Base-by-base conservation (phyloP, 768 basidiomycete genomes). In the Kwoniella botswanensis region DNA sequence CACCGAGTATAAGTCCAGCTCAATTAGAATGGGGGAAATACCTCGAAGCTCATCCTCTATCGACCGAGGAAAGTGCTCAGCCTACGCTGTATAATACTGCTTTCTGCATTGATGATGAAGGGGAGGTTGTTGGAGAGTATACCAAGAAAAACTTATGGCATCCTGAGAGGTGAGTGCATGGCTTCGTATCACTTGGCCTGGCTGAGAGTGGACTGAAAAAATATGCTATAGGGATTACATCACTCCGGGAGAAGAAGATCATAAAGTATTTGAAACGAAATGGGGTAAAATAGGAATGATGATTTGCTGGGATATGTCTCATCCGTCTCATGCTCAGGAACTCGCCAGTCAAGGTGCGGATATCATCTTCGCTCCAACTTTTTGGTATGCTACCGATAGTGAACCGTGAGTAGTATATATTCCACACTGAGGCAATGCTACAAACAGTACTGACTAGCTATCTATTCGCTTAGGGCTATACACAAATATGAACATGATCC, bases 221-320 rank as follows among this genome's bases (percentile, higher is more conserved):
- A 56, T 35, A 21, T 53, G 35, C 21, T 18, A 54, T 55, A 78
- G 79, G 26, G 76, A 82, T 21, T 80, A 82, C 56, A 73, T 82
- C 2, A 66, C 66, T 7, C 57, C 77, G 3, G 81, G 81, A 26
- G 64, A 73, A 29, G 71, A 77, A 12, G 71, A 72, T 12, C 73
- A 78, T 50, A 54, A 70, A 22, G 74, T 78, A 1, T 80, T 82
- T 53, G 71, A 79, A 12, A 77, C 77, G 15, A 70, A 71, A 29
- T 79, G 72, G 61, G 78, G 79, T 15, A 77, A 76, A 66, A 74
- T 70, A 15, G 81, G 81, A 9, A 67, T 80, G 43, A 57, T 80
- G 65, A 79, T 82, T 52, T 82, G 81, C 65, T 82, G 81, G 79
- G 81, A 82, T 61, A 61, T 80, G 35, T 78, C 81, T 11, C 76